Evolutionary conservation across 306 rosid genomes (phyloP).

Genomic region (Quercus robur): DNA sequence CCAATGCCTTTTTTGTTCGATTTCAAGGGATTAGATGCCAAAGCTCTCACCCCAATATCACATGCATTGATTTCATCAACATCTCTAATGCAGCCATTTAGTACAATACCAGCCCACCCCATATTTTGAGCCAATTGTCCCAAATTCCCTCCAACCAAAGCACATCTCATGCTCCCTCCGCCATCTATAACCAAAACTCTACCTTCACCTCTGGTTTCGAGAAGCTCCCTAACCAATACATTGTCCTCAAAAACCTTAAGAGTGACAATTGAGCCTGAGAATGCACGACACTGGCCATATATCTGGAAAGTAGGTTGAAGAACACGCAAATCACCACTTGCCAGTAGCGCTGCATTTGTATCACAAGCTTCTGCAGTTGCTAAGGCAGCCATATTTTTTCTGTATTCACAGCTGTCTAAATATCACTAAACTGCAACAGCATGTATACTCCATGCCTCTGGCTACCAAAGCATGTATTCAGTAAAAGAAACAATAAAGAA

Average conservation of each 20-base stretch:
- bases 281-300: constrained; percentile 39
- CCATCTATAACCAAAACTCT: constrained; percentile 49
- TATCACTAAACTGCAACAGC: not conserved
- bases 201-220: constrained; percentile 46
- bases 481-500: not conserved
- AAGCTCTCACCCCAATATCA: constrained; percentile 50
- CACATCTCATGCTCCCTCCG: constrained; percentile 50
- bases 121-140: constrained; percentile 44
- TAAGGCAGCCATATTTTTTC: constrained; percentile 14
- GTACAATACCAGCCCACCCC: constrained; percentile 52
- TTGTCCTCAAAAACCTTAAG: constrained; percentile 52
- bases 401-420: not conserved
- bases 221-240: constrained; percentile 36
- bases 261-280: constrained; percentile 41
- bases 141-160: constrained; percentile 51
- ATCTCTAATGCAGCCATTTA: constrained; percentile 56
- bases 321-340: constrained; percentile 44
- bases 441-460: no score
- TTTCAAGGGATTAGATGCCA: constrained; percentile 46
- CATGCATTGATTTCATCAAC: constrained; percentile 48
- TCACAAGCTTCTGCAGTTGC: constrained; percentile 35
- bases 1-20: constrained; percentile 40
- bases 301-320: constrained; percentile 31
- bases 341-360: constrained; percentile 31
- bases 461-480: no score